A percentile compares a stretch with the other conserved stretches of the same genome.
Conservation (phyloP, 2,329 filamentous ascomycete genomes). For the Xylogone sp. region DNA sequence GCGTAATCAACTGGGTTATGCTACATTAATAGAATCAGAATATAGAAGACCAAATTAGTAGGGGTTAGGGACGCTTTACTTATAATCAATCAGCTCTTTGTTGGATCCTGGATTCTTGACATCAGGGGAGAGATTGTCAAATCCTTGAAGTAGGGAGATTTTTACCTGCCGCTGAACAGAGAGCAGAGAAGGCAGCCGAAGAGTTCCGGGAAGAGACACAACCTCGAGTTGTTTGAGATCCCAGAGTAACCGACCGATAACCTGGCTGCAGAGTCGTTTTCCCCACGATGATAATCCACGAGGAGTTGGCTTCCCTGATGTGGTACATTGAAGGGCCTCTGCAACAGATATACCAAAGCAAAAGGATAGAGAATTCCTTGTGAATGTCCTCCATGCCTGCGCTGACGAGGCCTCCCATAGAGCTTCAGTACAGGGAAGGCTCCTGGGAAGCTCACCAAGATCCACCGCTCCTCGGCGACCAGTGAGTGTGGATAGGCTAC, state of each 20-base stretch:
- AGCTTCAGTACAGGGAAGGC: slow-evolving; percentile 24
- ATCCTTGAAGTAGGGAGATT: slow-evolving; percentile 13
- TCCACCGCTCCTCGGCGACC: slow-evolving; percentile 25
- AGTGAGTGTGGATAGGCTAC: slow-evolving; percentile 28
- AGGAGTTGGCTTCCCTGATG: slow-evolving; percentile 7
- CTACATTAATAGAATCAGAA: too few species aligned
- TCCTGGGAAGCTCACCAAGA: slow-evolving; percentile 24
- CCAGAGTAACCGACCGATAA: slow-evolving; percentile 28
- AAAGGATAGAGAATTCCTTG: slow-evolving; percentile 11
- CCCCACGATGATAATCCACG: slow-evolving; percentile 19
- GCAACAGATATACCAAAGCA: slow-evolving; percentile 14
- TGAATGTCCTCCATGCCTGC: slow-evolving; percentile 22
- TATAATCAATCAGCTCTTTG: slow-evolving; percentile 27
- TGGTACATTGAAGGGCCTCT: slow-evolving; percentile 8
- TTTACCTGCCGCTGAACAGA: slow-evolving; percentile 22
- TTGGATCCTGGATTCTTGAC: slow-evolving; percentile 20
- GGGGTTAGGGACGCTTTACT: slow-evolving; percentile 13
- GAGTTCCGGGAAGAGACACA: slow-evolving; percentile 20
- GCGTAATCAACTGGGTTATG: slow-evolving; percentile 23
- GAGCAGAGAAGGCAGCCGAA: slow-evolving; percentile 23
- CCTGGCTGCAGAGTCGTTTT: slow-evolving; percentile 24
- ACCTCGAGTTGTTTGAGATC: slow-evolving; percentile 27
- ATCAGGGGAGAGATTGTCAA: slow-evolving; percentile 16
- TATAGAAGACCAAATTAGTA: slow-evolving; percentile 5
- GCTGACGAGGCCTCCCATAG: slow-evolving; percentile 28